These are phyloP conservation scores for Leccinum fibrillosum DNA, from an alignment of 768 basidiomycete species.

Conservation along the genomic window DNA sequence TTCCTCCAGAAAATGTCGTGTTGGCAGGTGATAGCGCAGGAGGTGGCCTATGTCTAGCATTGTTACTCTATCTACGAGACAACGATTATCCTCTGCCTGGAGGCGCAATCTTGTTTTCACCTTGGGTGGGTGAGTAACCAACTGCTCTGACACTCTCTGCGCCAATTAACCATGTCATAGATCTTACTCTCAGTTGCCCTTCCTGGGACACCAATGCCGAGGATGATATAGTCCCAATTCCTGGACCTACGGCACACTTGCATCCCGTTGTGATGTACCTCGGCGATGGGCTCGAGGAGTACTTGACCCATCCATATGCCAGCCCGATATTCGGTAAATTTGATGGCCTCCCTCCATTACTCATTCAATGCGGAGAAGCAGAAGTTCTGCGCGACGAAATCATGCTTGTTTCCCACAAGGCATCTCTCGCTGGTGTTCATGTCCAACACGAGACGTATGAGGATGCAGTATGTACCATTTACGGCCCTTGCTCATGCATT, in stretches of 20 bases:
- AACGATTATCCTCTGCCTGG: constrained; percentile 81
- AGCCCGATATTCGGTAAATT: constrained; percentile 94
- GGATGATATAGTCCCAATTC: constrained; percentile 80
- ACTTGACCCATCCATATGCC: constrained; percentile 94
- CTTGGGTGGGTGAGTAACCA: constrained; percentile 84
- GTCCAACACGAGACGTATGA: constrained; percentile 88
- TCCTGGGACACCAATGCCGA: constrained; percentile 95
- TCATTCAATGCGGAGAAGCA: constrained; percentile 90
- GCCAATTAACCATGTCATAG: constrained; percentile 35
- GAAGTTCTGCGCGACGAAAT: constrained; percentile 96
- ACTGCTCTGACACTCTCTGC: background rate
- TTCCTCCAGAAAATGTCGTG: constrained; percentile 88
- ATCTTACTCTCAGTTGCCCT: constrained; percentile 94
- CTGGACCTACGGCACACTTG: constrained; percentile 73
- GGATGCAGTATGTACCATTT: constrained; percentile 67
- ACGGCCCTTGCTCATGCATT: background rate
- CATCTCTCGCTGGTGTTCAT: constrained; percentile 77
- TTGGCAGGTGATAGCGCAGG: constrained; percentile 93
- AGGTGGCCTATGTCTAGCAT: constrained; percentile 79
- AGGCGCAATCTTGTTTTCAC: constrained; percentile 85
- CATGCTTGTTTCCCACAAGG: constrained; percentile 89
- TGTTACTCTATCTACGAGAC: constrained; percentile 94
- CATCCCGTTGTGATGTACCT: constrained; percentile 95
- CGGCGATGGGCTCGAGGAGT: constrained; percentile 73
- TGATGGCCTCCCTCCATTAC: constrained; percentile 78